Conservation (phyloP, 768 basidiomycete genomes). For the Amanita fuliginea region DNA sequence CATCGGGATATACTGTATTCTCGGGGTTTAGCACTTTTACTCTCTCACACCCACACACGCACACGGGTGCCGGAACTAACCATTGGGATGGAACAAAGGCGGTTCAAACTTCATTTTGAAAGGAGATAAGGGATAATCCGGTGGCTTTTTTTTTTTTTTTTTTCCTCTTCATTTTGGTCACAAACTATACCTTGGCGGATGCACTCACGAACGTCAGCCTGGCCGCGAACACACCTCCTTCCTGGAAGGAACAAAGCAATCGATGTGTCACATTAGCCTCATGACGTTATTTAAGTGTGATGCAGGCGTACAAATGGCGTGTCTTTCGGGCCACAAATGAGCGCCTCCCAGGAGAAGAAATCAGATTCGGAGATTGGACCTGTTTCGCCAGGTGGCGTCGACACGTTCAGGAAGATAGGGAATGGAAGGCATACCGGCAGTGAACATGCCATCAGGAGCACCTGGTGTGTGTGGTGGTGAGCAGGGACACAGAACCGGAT, state of each 20-base stretch:
- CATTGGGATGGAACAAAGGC: conserved; percentile 94
- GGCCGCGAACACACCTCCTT: conserved; percentile 91
- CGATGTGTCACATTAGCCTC: not conserved
- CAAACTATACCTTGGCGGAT: conserved; percentile 18
- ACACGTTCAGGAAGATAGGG: not conserved
- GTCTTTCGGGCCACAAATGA: conserved; percentile 89
- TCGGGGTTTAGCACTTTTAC: not conserved
- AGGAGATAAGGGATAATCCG: conserved; percentile 93
- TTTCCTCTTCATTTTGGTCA: too few relatives aligned
- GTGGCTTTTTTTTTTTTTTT: conserved; percentile 43
- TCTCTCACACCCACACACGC: too few relatives aligned
- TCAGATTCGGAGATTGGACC: conserved; percentile 88
- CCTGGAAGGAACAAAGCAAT: conserved; percentile 31
- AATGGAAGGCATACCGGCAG: conserved; percentile 45
- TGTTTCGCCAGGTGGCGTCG: not conserved
- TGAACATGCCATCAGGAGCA: conserved; percentile 93
- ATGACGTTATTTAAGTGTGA: not conserved
- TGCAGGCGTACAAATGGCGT: conserved; percentile 72
- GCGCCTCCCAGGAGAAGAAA: conserved; percentile 94
- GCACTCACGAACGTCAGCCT: conserved; percentile 81
- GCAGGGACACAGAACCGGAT: not conserved
- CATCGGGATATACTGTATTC: conserved; percentile 80
- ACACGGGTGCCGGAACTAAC: conserved; percentile 34
- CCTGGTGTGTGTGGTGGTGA: conserved; percentile 28
- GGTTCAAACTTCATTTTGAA: conserved; percentile 99